phyloP scores from a whole-genome alignment of 768 basidiomycete genomes.

The Lentinula guzmanii region DNA sequence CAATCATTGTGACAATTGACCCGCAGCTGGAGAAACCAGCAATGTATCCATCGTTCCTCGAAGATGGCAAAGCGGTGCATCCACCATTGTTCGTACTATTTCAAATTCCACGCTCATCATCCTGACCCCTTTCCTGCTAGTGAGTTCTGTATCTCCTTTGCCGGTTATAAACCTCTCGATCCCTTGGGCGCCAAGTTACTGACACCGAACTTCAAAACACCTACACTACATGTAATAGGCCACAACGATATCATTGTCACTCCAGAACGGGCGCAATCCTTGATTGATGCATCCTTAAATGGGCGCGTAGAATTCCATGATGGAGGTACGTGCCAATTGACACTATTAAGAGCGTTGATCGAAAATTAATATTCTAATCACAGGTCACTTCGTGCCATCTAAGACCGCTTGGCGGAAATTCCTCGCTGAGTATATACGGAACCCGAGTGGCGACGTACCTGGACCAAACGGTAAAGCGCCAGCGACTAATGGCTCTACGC shows the following conservation, averaged over 20 bases:
- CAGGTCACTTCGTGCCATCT: slow-evolving; percentile 82
- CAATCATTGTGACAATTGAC: neutral
- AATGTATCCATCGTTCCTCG: slow-evolving; percentile 50
- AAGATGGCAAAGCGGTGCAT: slow-evolving; percentile 60
- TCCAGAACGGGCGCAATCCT: slow-evolving; percentile 55
- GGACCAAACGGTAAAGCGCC: slow-evolving; percentile 28
- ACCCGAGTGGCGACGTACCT: slow-evolving; percentile 40
- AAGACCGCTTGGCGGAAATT: slow-evolving; percentile 75
- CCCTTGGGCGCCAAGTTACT: slow-evolving; percentile 47
- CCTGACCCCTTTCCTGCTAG: slow-evolving; percentile 24
- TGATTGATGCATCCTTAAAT: slow-evolving; percentile 49
- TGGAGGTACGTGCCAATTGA: slow-evolving; percentile 54
- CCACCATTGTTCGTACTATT: slow-evolving; percentile 57
- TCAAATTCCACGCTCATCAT: neutral
- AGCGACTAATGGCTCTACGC: neutral
- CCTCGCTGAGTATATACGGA: slow-evolving; percentile 56
- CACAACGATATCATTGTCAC: slow-evolving; percentile 68
- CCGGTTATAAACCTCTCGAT: slow-evolving; percentile 58
- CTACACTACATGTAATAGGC: slow-evolving; percentile 76
- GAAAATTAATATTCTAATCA: neutral
- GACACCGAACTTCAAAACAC: slow-evolving; percentile 51
- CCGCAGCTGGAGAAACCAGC: slow-evolving; percentile 49
- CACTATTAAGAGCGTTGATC: neutral
- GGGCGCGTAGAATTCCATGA: slow-evolving; percentile 70
- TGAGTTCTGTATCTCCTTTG: slow-evolving; percentile 68